Percentiles rank a stretch among this genome's conserved stretches.
Conservation (phyloP, 306 rosid genomes). For the Castanea crenata region DNA sequence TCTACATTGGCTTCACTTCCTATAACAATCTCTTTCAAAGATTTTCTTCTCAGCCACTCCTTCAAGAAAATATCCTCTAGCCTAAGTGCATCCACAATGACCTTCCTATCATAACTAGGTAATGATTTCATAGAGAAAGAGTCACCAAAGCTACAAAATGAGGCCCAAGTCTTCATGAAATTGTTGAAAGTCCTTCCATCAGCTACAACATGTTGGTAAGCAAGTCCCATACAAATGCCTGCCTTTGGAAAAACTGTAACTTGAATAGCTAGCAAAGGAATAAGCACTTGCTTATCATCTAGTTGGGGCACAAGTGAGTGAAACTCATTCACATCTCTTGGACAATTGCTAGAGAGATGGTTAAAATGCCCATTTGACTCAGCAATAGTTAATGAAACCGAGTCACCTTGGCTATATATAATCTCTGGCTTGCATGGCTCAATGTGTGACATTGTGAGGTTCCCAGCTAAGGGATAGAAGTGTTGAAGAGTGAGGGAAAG, state of each 20-base stretch:
- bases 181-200: slow-evolving; percentile 53
- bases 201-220: slow-evolving; percentile 35
- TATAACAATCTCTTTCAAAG: neutral
- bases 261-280: slow-evolving; percentile 44
- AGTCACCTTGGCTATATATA: slow-evolving; percentile 7
- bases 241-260: slow-evolving; percentile 36
- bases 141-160: slow-evolving; percentile 12
- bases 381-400: slow-evolving; percentile 21
- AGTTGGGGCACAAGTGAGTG: slow-evolving; percentile 34
- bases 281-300: neutral
- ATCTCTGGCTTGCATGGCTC: slow-evolving; percentile 34
- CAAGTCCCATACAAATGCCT: slow-evolving; percentile 47
- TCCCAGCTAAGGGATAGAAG: slow-evolving; percentile 45
- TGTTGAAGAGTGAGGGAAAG: slow-evolving; percentile 46
- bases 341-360: slow-evolving; percentile 12
- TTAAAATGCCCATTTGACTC: slow-evolving; percentile 32
- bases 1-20: neutral
- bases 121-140: neutral
- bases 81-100: slow-evolving; percentile 32
- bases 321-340: slow-evolving; percentile 24
- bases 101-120: slow-evolving; percentile 31
- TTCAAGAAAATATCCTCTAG: slow-evolving; percentile 34
- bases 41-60: slow-evolving; percentile 31
- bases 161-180: slow-evolving; percentile 52
- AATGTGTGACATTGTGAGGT: slow-evolving; percentile 1